phyloP scores from a whole-genome alignment of 176 grass and related monocot genomes.

The Ananas comosus region DNA sequence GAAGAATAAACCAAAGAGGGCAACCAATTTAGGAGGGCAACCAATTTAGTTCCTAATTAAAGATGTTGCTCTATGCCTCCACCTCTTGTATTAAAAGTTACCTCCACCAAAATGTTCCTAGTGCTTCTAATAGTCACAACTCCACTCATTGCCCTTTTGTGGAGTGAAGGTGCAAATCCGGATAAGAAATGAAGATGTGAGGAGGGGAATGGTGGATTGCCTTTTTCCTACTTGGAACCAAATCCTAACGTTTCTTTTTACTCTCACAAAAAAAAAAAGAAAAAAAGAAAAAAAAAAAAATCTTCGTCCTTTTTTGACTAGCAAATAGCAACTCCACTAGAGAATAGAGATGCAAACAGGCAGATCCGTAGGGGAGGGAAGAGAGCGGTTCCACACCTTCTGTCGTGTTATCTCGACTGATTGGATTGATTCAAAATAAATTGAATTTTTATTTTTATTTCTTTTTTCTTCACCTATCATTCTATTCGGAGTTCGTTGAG shows the following conservation, averaged over 20 bases:
- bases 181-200: background rate
- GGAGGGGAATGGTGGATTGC: background rate
- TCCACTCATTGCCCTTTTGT: conserved; percentile 13
- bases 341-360: no score
- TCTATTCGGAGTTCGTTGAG: background rate
- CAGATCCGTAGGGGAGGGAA: conserved; percentile 6
- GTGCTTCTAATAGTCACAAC: conserved; percentile 20
- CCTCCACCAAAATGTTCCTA: background rate
- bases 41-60: no score
- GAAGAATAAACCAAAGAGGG: no score
- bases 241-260: background rate
- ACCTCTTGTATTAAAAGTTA: background rate
- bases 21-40: no score
- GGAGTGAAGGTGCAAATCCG: conserved; percentile 12
- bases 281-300: conserved; percentile 2
- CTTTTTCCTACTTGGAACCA: conserved; percentile 25
- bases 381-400: background rate
- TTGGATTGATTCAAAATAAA: no score
- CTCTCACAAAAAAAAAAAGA: conserved; percentile 6
- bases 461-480: no score
- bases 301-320: background rate
- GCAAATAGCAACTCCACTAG: background rate
- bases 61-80: no score
- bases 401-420: no score
- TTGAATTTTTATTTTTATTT: no score